Conservation (phyloP, 2,329 filamentous ascomycete species). For the Fusarium foetens region DNA sequence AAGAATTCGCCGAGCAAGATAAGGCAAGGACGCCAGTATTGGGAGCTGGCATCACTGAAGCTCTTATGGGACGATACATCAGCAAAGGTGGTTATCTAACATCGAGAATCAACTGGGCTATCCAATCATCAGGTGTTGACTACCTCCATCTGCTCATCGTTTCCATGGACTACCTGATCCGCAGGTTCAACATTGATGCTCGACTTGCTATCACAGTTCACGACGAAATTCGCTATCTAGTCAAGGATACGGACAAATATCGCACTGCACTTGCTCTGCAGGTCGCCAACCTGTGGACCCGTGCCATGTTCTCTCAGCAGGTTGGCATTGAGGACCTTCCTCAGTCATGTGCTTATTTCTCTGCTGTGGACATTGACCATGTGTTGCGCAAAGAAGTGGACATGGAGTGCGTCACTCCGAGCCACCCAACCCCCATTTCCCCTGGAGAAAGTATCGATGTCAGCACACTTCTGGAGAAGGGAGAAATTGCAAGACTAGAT, state of each 20-base stretch:
- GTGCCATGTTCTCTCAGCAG: slow-evolving; percentile 97
- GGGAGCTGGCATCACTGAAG: slow-evolving; percentile 95
- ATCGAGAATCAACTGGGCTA: slow-evolving; percentile 98
- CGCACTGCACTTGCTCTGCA: slow-evolving; percentile 92
- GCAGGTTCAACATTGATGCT: slow-evolving; percentile 85
- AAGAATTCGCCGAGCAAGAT: slow-evolving; percentile 97
- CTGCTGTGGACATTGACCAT: slow-evolving; percentile 92
- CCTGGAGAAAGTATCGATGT: slow-evolving; percentile 92
- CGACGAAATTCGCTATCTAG: slow-evolving; percentile 95
- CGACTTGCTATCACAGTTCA: slow-evolving; percentile 94
- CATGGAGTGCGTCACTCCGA: slow-evolving; percentile 96
- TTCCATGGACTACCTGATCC: slow-evolving; percentile 90
- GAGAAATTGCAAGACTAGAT: slow-evolving; percentile 74
- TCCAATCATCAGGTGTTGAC: slow-evolving; percentile 96
- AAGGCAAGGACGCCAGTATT: slow-evolving; percentile 89
- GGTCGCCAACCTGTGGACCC: slow-evolving; percentile 93
- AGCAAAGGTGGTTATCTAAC: slow-evolving; percentile 93
- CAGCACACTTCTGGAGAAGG: slow-evolving; percentile 77
- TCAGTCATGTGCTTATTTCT: slow-evolving; percentile 95
- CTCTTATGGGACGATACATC: slow-evolving; percentile 87
- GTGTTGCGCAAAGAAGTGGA: slow-evolving; percentile 98
- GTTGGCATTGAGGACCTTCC: slow-evolving; percentile 95
- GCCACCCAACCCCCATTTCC: slow-evolving; percentile 79
- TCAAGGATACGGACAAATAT: slow-evolving; percentile 86
- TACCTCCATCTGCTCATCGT: slow-evolving; percentile 95